phyloP scores from a whole-genome alignment of 306 rosid species.

The Castanopsis chinensis region DNA sequence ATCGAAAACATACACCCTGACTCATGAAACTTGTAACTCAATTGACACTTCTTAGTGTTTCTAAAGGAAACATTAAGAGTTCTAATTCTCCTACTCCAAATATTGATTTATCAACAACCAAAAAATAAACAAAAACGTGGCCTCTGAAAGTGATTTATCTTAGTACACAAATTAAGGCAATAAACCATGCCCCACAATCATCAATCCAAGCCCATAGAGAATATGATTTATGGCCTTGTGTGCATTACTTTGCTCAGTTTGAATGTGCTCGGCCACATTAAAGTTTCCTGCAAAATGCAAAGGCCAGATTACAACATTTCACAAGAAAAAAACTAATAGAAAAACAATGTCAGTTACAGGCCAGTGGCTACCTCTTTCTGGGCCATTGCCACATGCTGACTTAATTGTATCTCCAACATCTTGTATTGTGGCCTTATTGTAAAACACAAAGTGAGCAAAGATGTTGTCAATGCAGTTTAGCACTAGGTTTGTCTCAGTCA shows the following conservation, averaged over 20 bases:
- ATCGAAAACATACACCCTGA: too few species aligned
- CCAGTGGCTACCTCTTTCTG: slow-evolving; percentile 55
- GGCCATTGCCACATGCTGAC: slow-evolving; percentile 77
- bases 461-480: slow-evolving; percentile 61
- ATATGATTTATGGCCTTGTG: slow-evolving; percentile 29
- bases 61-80: too few species aligned
- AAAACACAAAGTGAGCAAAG: slow-evolving; percentile 57
- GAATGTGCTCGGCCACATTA: slow-evolving; percentile 59
- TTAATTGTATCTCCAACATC: slow-evolving; percentile 59
- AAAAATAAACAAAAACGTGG: too few species aligned
- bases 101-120: too few species aligned
- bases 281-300: slow-evolving; percentile 52
- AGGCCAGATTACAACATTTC: neutral
- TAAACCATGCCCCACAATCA: slow-evolving; percentile 37
- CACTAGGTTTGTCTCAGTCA: slow-evolving; percentile 69
- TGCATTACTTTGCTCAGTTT: slow-evolving; percentile 39
- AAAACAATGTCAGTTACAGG: neutral
- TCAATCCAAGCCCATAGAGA: slow-evolving; percentile 39
- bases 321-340: neutral
- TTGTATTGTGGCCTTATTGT: slow-evolving; percentile 65
- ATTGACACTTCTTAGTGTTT: too few species aligned
- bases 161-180: slow-evolving; percentile 12
- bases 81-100: too few species aligned
- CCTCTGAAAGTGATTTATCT: neutral
- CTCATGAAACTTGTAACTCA: too few species aligned